These are phyloP conservation scores for Arctostaphylos glauca DNA, from an alignment of 148 eudicot species.

Conservation along the genomic window DNA sequence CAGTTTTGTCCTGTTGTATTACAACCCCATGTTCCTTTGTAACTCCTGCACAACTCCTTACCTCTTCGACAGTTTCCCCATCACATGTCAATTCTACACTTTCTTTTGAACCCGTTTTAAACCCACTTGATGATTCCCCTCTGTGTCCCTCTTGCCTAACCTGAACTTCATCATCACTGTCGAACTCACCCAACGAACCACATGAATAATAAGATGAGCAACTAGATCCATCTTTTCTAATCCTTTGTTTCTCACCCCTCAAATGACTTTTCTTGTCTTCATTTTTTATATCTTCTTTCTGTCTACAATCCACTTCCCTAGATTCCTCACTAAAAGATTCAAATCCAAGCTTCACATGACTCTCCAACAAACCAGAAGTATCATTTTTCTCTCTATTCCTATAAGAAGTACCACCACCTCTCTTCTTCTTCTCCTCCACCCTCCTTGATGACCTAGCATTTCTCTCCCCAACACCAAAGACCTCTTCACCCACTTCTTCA, in stretches of 20 bases:
- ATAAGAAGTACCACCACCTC: conserved; percentile 20
- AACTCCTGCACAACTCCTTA: conserved; percentile 27
- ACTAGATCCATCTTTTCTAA: conserved; percentile 51
- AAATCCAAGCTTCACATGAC: conserved; percentile 26
- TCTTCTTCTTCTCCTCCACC: conserved; percentile 27
- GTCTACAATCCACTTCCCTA: conserved; percentile 34
- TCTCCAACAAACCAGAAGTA: conserved; percentile 22
- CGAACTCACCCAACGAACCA: conserved; percentile 48
- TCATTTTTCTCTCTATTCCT: conserved; percentile 28
- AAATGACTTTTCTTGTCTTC: conserved; percentile 27
- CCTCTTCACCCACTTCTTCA: conserved; percentile 51
- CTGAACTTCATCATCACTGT: conserved; percentile 43
- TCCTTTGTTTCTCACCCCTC: conserved; percentile 34
- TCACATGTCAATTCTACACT: conserved; percentile 32
- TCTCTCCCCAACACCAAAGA: conserved; percentile 38
- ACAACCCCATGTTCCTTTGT: conserved; percentile 25
- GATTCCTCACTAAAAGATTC: conserved; percentile 22
- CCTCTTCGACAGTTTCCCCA: conserved; percentile 30
- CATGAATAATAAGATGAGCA: conserved; percentile 61
- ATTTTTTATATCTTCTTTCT: conserved; percentile 24
- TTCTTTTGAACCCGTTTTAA: conserved; percentile 32
- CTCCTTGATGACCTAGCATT: conserved; percentile 28
- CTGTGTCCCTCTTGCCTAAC: conserved; percentile 30
- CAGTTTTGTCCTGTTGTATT: conserved; percentile 27
- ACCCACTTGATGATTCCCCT: conserved; percentile 34